phyloP scores from a whole-genome alignment of 192 early-diverging fungal species.

The Umbelopsis vinacea region DNA sequence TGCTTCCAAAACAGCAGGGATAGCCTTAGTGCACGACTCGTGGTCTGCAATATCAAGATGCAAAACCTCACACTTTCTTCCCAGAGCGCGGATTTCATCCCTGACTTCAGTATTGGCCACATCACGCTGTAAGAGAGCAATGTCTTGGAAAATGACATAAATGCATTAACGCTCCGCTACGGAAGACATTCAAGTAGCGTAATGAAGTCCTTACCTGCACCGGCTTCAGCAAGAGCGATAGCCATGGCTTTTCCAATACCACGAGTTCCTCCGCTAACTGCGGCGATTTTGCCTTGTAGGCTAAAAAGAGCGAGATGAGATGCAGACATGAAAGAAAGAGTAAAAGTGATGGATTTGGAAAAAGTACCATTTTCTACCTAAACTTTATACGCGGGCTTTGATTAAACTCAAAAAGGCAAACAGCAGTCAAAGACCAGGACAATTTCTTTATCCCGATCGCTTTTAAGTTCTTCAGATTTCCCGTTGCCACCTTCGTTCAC shows the following conservation, averaged over 20 bases:
- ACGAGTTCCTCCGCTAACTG: constrained; percentile 28
- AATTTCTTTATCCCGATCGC: background rate
- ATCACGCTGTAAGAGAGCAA: constrained; percentile 19
- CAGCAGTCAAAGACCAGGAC: background rate
- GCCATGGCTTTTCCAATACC: constrained; percentile 33
- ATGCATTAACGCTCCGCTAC: background rate
- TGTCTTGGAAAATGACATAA: background rate
- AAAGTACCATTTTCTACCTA: constrained; percentile 23
- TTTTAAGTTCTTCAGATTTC: constrained; percentile 10
- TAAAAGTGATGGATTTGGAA: constrained; percentile 23
- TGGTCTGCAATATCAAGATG: constrained; percentile 3
- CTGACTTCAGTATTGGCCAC: constrained; percentile 9
- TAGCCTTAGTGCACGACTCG: constrained; percentile 1
- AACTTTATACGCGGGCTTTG: background rate
- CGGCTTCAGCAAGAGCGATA: constrained; percentile 32
- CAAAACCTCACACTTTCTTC: constrained; percentile 24
- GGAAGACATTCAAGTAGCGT: background rate
- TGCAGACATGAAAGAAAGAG: constrained; percentile 18
- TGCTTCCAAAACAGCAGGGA: constrained; percentile 14
- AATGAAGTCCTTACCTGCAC: constrained; percentile 28
- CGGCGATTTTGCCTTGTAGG: constrained; percentile 28
- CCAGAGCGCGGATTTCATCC: constrained; percentile 20
- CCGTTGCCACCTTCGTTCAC: background rate
- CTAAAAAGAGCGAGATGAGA: constrained; percentile 26
- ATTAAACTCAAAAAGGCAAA: background rate